Percentiles rank a stretch among this genome's conserved stretches.
Evolutionary conservation across 495 filamentous ascomycete genomes (phyloP).

Genomic region (Wilcoxina mikolae): DNA sequence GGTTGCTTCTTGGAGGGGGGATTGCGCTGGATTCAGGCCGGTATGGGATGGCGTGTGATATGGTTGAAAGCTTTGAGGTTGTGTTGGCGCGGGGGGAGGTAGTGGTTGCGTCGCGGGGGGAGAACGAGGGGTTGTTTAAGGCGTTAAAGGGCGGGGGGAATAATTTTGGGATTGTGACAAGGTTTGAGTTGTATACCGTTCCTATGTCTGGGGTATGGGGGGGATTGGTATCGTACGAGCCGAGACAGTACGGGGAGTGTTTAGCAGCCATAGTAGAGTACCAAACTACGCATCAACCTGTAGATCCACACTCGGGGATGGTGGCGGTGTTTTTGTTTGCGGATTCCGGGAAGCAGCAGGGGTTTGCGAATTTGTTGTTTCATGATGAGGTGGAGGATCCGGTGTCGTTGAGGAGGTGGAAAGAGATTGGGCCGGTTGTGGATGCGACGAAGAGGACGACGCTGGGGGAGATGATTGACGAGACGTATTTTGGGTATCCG

Average conservation of each 20-base stretch:
- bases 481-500: too few relatives aligned
- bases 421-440: not conserved
- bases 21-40: constrained; percentile 35
- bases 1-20: constrained; percentile 23
- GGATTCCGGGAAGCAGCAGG: too few relatives aligned
- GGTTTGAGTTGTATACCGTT: constrained; percentile 16
- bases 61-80: constrained; percentile 27
- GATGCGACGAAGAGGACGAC: not conserved
- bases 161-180: constrained; percentile 36
- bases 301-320: not conserved
- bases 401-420: not conserved
- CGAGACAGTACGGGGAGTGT: not conserved
- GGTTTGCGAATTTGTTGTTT: not conserved
- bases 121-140: constrained; percentile 40
- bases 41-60: constrained; percentile 38
- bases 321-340: too few relatives aligned
- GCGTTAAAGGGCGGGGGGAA: constrained; percentile 41
- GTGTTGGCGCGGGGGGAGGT: constrained; percentile 36
- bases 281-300: not conserved
- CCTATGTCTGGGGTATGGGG: not conserved
- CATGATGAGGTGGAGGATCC: not conserved
- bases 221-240: not conserved
- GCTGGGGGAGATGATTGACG: not conserved
- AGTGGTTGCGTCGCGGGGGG: constrained; percentile 32
- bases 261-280: not conserved